A percentile compares a stretch with the other conserved stretches of the same genome.
phyloP scores from a whole-genome alignment of 768 basidiomycete species.

The Agaricus blazei region DNA sequence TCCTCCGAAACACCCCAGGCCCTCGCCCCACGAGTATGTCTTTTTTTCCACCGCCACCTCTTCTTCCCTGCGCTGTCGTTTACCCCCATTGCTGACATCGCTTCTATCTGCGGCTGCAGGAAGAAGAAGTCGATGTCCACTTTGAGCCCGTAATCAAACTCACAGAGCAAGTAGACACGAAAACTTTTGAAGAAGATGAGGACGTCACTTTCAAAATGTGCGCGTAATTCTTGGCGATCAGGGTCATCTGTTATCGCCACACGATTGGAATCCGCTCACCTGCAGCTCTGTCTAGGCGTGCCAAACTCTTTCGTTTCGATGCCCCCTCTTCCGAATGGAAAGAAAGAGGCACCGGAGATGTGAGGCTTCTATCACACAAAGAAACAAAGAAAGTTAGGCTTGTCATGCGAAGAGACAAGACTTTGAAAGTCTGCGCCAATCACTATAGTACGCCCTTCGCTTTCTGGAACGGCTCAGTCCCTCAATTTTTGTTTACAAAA shows the following conservation, averaged over 20 bases:
- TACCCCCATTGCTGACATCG: conserved; percentile 16
- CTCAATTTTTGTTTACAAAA: neutral
- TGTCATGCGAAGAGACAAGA: conserved; percentile 99
- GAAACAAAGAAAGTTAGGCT: conserved; percentile 88
- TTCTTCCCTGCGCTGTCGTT: conserved; percentile 10
- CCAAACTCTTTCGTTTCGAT: conserved; percentile 97
- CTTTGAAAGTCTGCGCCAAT: conserved; percentile 98
- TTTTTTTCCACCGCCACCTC: conserved; percentile 21
- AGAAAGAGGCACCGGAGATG: conserved; percentile 95
- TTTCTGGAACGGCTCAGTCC: conserved; percentile 1
- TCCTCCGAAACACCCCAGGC: conserved; percentile 51
- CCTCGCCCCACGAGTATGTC: conserved; percentile 66
- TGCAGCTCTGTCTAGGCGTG: conserved; percentile 58
- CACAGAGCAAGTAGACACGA: conserved; percentile 91
- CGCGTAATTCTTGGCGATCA: conserved; percentile 26
- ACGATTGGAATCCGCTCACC: conserved; percentile 15
- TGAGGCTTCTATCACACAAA: conserved; percentile 86
- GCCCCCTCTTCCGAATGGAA: conserved; percentile 84
- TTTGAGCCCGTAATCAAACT: conserved; percentile 97
- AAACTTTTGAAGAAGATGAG: conserved; percentile 95
- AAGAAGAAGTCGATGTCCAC: conserved; percentile 83
- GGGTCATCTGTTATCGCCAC: conserved; percentile 31
- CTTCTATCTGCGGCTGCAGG: conserved; percentile 27
- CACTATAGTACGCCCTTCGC: conserved; percentile 65
- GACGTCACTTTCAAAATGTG: conserved; percentile 94